These are phyloP conservation scores for Penicillium sp. DNA, from an alignment of 2,329 filamentous ascomycete genomes.

Conservation along the genomic window DNA sequence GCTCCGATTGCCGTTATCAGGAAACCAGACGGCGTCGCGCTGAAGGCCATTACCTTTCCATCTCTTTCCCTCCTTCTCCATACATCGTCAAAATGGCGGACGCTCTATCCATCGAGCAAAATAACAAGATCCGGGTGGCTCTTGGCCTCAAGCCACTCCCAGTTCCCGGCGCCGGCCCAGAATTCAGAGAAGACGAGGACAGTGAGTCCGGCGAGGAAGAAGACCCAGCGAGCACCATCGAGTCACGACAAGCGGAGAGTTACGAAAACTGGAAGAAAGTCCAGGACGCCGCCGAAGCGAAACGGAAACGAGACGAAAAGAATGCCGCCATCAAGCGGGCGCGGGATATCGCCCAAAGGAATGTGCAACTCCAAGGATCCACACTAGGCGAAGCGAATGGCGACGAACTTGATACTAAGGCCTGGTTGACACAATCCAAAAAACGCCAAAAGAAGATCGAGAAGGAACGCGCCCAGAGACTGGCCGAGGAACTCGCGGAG, in stretches of 20 bases:
- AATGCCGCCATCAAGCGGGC: conserved; percentile 83
- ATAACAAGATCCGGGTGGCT: conserved; percentile 84
- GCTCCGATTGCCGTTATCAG: conserved; percentile 12
- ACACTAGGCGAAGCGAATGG: conserved; percentile 74
- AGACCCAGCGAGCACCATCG: conserved; percentile 76
- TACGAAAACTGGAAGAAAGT: conserved; percentile 54
- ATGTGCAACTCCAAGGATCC: conserved; percentile 73
- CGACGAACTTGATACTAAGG: conserved; percentile 69
- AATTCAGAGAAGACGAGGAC: conserved; percentile 56
- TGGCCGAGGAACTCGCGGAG: conserved; percentile 74
- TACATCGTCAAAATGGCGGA: conserved; percentile 43
- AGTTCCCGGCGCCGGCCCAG: conserved; percentile 65
- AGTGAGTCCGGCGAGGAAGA: conserved; percentile 53
- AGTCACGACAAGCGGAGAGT: conserved; percentile 55
- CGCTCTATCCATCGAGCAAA: conserved; percentile 80
- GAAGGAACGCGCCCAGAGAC: conserved; percentile 64
- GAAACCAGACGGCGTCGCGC: not conserved
- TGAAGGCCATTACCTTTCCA: not conserved
- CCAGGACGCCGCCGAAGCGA: conserved; percentile 67
- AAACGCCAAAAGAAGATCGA: conserved; percentile 91
- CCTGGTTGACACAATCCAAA: conserved; percentile 86
- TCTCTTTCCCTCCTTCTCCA: not conserved
- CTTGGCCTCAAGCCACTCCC: conserved; percentile 88
- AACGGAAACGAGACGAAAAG: conserved; percentile 73
- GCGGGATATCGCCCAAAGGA: conserved; percentile 76